Conservation (phyloP, 495 filamentous ascomycete genomes). For the Tetracladium setigerum region DNA sequence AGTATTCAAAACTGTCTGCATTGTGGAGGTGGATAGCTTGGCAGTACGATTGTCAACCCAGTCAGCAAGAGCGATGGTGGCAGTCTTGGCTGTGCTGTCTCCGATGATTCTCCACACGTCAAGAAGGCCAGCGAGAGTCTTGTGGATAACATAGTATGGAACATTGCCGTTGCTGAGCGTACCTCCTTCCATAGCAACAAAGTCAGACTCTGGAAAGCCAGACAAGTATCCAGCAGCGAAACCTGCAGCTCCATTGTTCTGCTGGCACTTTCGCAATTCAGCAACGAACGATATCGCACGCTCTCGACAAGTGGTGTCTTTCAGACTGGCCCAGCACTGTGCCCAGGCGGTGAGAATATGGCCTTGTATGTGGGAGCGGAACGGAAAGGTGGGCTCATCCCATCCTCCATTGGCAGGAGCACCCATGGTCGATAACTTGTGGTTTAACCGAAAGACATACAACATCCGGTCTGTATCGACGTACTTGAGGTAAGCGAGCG, state of each 20-base stretch:
- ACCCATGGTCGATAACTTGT: slow-evolving; percentile 25
- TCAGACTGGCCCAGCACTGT: slow-evolving; percentile 21
- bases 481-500: slow-evolving; percentile 27
- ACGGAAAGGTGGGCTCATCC: slow-evolving; percentile 32
- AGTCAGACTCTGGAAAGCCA: slow-evolving; percentile 32
- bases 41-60: slow-evolving; percentile 31
- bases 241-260: slow-evolving; percentile 26
- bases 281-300: slow-evolving; percentile 27
- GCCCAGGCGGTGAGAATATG: slow-evolving; percentile 30
- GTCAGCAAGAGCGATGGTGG: slow-evolving; percentile 24
- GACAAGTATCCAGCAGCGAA: slow-evolving; percentile 26
- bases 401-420: slow-evolving; percentile 27
- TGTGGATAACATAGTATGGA: slow-evolving; percentile 25
- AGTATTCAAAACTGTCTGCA: slow-evolving; percentile 29
- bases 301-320: slow-evolving; percentile 23
- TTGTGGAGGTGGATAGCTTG: slow-evolving; percentile 23
- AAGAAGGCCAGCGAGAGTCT: slow-evolving; percentile 25
- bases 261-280: slow-evolving; percentile 30
- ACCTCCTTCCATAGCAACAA: slow-evolving; percentile 23
- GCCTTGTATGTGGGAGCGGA: slow-evolving; percentile 30
- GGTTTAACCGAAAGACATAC: slow-evolving; percentile 30
- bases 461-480: slow-evolving; percentile 29
- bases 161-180: slow-evolving; percentile 22
- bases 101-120: slow-evolving; percentile 29
- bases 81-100: slow-evolving; percentile 23